A percentile compares a stretch with the other conserved stretches of the same genome.
Evolutionary conservation across 2,329 filamentous ascomycete species (phyloP).

Genomic region (Xylariaceae sp.): DNA sequence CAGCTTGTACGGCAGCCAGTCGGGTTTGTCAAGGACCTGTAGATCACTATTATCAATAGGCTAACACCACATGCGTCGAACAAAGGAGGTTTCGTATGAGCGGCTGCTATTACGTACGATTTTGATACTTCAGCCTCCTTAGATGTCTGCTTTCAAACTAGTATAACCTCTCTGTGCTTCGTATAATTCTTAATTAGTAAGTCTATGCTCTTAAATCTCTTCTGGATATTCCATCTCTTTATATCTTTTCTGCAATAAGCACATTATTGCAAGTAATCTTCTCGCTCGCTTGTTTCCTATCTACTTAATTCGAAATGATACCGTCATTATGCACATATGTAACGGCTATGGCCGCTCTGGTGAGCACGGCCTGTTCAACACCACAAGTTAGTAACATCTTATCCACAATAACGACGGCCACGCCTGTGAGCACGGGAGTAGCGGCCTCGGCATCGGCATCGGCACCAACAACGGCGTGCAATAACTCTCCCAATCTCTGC

Average conservation of each 20-base stretch:
- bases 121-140: not conserved
- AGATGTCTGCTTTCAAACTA: not conserved
- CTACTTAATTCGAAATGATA: slow-evolving; percentile 15
- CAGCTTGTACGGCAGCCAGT: not conserved
- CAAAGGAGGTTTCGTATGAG: no score
- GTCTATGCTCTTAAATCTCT: no score
- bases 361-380: slow-evolving; percentile 17
- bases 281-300: not conserved
- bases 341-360: slow-evolving; percentile 16
- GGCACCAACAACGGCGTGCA: slow-evolving; percentile 64
- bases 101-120: slow-evolving; percentile 16
- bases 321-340: slow-evolving; percentile 15
- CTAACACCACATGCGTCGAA: no score
- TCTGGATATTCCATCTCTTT: slow-evolving; percentile 5
- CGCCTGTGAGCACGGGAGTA: slow-evolving; percentile 17
- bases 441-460: slow-evolving; percentile 27
- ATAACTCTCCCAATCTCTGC: slow-evolving; percentile 81
- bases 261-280: slow-evolving; percentile 1
- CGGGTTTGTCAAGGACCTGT: no score
- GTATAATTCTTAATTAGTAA: no score
- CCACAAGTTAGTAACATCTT: slow-evolving; percentile 12
- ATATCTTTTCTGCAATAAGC: not conserved
- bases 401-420: not conserved
- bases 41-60: no score
- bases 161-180: no score